Conservation (phyloP, 2,329 filamentous ascomycete species). For the Colletotrichum endophyticum region DNA sequence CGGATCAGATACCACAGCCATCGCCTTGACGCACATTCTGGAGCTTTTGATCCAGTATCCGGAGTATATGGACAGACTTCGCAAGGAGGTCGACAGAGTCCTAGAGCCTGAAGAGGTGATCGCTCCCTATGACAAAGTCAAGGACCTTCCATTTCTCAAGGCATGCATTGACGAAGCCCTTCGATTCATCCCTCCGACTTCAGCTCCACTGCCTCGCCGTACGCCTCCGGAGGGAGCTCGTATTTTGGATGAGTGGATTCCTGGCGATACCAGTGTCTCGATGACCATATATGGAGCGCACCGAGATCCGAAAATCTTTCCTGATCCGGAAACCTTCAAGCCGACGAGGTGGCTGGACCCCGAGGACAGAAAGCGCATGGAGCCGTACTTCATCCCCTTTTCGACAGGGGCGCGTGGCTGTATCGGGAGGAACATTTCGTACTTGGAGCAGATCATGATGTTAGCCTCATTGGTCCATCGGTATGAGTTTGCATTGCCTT, state of each 20-base stretch:
- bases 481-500: constrained; percentile 40
- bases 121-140: constrained; percentile 54
- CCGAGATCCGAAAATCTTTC: background rate
- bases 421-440: constrained; percentile 35
- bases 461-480: constrained; percentile 45
- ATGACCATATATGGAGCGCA: constrained; percentile 36
- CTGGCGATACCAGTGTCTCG: constrained; percentile 47
- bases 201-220: constrained; percentile 45
- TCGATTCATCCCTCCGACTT: constrained; percentile 47
- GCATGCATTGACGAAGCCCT: constrained; percentile 57
- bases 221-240: constrained; percentile 47
- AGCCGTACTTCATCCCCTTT: constrained; percentile 44
- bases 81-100: constrained; percentile 50
- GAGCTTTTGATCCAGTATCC: constrained; percentile 57
- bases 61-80: constrained; percentile 38
- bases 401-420: constrained; percentile 25
- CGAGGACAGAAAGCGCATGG: constrained; percentile 40
- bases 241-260: constrained; percentile 49
- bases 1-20: constrained; percentile 53
- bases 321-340: constrained; percentile 27
- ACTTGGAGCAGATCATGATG: constrained; percentile 51
- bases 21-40: constrained; percentile 56
- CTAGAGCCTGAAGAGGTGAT: constrained; percentile 46
- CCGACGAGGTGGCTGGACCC: constrained; percentile 37
- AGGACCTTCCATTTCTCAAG: constrained; percentile 55